Evolutionary conservation across 2,329 filamentous ascomycete genomes (phyloP).

Genomic region (Periconia digitata): DNA sequence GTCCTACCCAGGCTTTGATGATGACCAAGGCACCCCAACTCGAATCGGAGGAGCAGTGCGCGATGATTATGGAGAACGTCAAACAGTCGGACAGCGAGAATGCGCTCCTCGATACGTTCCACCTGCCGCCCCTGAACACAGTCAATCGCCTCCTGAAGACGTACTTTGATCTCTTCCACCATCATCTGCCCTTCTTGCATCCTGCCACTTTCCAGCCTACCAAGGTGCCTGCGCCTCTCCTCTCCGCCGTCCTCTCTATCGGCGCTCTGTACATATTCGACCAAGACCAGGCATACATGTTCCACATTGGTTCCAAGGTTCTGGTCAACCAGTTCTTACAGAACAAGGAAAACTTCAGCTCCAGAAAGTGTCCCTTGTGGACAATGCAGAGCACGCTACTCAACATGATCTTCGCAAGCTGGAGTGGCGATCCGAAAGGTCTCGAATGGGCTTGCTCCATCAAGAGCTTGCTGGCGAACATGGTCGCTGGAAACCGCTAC

Average conservation of each 20-base stretch:
- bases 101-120: constrained; percentile 84
- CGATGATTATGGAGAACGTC: constrained; percentile 83
- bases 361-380: constrained; percentile 94
- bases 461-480: constrained; percentile 95
- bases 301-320: constrained; percentile 96
- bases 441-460: constrained; percentile 99
- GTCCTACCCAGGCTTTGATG: constrained; percentile 65
- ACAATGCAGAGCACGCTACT: constrained; percentile 96
- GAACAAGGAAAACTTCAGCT: constrained; percentile 98
- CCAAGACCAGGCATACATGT: constrained; percentile 93
- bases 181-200: constrained; percentile 93
- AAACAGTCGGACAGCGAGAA: constrained; percentile 77
- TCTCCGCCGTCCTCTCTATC: constrained; percentile 90
- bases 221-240: constrained; percentile 75
- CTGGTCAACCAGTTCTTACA: constrained; percentile 95
- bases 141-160: constrained; percentile 92
- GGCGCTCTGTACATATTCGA: constrained; percentile 96
- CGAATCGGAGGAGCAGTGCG: constrained; percentile 79
- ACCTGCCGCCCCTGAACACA: constrained; percentile 75
- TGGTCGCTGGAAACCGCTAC: constrained; percentile 96
- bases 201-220: constrained; percentile 86
- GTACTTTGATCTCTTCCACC: constrained; percentile 96
- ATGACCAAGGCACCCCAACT: constrained; percentile 77
- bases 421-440: constrained; percentile 97
- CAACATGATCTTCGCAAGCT: constrained; percentile 99